phyloP scores from a whole-genome alignment of 306 rosid species.

The Fagus sylvatica region DNA sequence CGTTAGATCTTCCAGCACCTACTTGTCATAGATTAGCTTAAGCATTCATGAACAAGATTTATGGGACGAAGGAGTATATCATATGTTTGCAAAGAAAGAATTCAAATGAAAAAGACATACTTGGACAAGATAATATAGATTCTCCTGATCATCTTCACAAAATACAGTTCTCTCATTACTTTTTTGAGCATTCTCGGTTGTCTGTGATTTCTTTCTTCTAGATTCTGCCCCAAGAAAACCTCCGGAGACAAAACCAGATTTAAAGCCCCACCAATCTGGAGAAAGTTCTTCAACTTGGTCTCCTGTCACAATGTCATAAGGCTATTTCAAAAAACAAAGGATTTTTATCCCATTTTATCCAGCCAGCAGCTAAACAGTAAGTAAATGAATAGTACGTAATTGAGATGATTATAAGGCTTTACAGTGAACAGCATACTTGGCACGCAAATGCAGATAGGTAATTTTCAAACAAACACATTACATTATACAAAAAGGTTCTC shows the following conservation, averaged over 20 bases:
- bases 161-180: constrained; percentile 62
- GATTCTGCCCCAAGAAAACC: constrained; percentile 86
- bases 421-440: background rate
- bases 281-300: constrained; percentile 33
- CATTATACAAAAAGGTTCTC: background rate
- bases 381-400: background rate
- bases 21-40: too few relatives aligned
- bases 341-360: background rate
- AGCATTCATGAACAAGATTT: background rate
- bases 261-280: constrained; percentile 94
- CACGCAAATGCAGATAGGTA: background rate
- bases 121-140: constrained; percentile 88
- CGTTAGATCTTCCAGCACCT: too few relatives aligned
- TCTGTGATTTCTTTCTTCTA: constrained; percentile 44
- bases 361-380: background rate
- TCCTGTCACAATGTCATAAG: constrained; percentile 43
- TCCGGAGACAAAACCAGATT: constrained; percentile 75
- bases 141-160: constrained; percentile 91
- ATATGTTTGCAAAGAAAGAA: background rate
- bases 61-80: background rate
- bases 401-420: background rate
- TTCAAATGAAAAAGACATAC: constrained; percentile 43
- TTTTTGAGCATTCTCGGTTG: constrained; percentile 33
- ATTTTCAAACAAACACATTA: background rate
- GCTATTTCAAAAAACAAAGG: constrained; percentile 22